Evolutionary conservation across 441 rosid species (phyloP), one percentile per base, ranked within the genome.

Genomic region (Manihot esculenta): DNA sequence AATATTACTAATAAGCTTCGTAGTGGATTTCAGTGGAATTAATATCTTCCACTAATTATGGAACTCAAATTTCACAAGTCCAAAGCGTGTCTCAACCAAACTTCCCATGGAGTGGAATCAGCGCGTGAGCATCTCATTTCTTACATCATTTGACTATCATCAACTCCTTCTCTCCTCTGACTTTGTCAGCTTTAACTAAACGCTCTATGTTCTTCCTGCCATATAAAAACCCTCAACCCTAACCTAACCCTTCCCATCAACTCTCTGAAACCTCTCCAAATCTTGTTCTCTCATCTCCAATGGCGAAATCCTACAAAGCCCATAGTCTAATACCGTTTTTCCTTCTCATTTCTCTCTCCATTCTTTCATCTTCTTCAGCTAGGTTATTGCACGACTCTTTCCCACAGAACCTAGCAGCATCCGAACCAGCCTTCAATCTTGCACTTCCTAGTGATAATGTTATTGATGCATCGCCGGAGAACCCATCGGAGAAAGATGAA

Each of bases 361-460:
- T 54, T 20, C 33, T 54, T 54, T 54, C 62, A 21, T 67, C 66
- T 15, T 33, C 73, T 20, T 60, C 65, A 24, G 69, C 56, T 48
- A 56, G 75, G 14, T 17, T 23, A 14, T 27, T 44, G 1, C 20
- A 64, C 20, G 54, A 3, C 20, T 20, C 3, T 64, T 45, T 27
- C 23, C 65, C 45, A 1, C 47, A 18, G 41, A 72, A 13, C 62
- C 47, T 24, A 7, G 10, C 78, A 21, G 69, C 68, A 12, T 4
- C 72, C 0, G 45, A 75, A n/a, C 69, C 79, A 0, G 62, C 80
- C 66, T 53, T 72, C 45, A 50, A 72, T 38, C 79, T 77, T 35
- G 73, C 71, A 12, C 79, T 84, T 41, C 81, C 81, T 2, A 38
- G 49, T 15, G 74, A 71, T 26, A 20, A 48, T 1, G 10, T 23